Conservation (phyloP, 2,329 filamentous ascomycete species). For the Fusarium haematococcum region DNA sequence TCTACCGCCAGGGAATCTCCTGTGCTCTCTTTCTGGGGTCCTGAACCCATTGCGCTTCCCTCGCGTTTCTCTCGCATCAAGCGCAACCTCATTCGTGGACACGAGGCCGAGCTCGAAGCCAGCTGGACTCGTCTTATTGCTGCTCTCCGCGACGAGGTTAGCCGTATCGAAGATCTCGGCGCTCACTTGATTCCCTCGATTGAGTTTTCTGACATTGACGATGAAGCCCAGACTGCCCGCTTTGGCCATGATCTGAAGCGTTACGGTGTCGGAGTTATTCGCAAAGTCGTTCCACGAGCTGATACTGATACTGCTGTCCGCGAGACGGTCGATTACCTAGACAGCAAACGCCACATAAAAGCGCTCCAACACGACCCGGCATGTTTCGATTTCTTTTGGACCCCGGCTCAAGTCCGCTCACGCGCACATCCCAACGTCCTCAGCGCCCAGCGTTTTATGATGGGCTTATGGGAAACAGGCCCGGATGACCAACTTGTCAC, state of each 20-base stretch:
- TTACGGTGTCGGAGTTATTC: slow-evolving; percentile 73
- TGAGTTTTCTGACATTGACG: slow-evolving; percentile 63
- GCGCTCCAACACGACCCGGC: slow-evolving; percentile 64
- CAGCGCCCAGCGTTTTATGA: slow-evolving; percentile 73
- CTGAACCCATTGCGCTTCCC: slow-evolving; percentile 68
- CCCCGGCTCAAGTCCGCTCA: slow-evolving; percentile 75
- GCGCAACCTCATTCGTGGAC: slow-evolving; percentile 63
- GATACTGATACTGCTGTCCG: slow-evolving; percentile 70
- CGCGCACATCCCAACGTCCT: slow-evolving; percentile 74
- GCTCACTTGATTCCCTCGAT: slow-evolving; percentile 67
- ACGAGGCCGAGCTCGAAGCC: slow-evolving; percentile 65
- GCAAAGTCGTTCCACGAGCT: slow-evolving; percentile 69
- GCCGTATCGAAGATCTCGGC: slow-evolving; percentile 63
- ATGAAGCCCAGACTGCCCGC: slow-evolving; percentile 60
- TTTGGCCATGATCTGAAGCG: slow-evolving; percentile 70
- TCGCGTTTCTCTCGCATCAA: slow-evolving; percentile 69
- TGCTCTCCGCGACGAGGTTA: slow-evolving; percentile 63
- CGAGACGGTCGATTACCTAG: slow-evolving; percentile 67
- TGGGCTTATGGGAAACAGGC: slow-evolving; percentile 72
- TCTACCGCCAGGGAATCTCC: slow-evolving; percentile 59
- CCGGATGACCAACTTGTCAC: slow-evolving; percentile 69
- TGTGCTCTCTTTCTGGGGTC: slow-evolving; percentile 68
- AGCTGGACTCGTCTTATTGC: slow-evolving; percentile 67
- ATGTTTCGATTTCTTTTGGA: slow-evolving; percentile 81
- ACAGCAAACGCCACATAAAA: slow-evolving; percentile 45